Evolutionary conservation across 2,329 filamentous ascomycete genomes (phyloP).

Genomic region (Verticillium isaacii): DNA sequence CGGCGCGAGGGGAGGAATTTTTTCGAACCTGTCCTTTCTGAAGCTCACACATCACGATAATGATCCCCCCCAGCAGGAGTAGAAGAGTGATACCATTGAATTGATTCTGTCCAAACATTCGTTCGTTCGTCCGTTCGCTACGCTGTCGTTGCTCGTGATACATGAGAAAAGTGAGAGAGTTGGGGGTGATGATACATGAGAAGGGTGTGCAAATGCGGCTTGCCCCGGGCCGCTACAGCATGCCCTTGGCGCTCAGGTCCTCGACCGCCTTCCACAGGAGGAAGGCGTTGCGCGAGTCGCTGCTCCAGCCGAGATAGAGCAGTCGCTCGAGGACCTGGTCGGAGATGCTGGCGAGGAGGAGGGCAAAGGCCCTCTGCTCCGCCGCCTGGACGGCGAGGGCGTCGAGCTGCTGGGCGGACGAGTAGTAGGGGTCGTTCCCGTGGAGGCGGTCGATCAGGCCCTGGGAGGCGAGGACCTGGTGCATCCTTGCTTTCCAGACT

Average conservation of each 20-base stretch:
- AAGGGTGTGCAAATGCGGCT: not conserved
- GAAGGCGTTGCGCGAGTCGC: not conserved
- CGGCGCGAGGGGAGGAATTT: not conserved
- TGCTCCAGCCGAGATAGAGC: not conserved
- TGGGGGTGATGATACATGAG: not conserved
- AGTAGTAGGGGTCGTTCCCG: not conserved
- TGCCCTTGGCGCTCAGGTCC: not conserved
- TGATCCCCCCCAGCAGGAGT: not conserved
- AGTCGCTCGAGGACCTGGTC: not conserved
- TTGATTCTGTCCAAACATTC: not conserved
- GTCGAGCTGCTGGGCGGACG: conserved; percentile 10
- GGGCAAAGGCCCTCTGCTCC: not conserved
- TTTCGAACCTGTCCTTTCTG: not conserved
- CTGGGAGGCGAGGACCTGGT: not conserved
- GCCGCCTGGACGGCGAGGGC: conserved; percentile 12
- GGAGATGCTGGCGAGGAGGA: not conserved
- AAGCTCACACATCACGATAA: not conserved
- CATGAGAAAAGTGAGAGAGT: not conserved
- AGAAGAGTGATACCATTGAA: not conserved
- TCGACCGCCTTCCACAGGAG: not conserved
- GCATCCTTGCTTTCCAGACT: not conserved
- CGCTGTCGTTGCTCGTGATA: not conserved
- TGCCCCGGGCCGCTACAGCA: not conserved
- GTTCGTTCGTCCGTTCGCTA: not conserved
- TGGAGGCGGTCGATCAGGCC: not conserved